Conservation (phyloP, 73 alveolate genomes). For the Tetrahymena borealis region DNA sequence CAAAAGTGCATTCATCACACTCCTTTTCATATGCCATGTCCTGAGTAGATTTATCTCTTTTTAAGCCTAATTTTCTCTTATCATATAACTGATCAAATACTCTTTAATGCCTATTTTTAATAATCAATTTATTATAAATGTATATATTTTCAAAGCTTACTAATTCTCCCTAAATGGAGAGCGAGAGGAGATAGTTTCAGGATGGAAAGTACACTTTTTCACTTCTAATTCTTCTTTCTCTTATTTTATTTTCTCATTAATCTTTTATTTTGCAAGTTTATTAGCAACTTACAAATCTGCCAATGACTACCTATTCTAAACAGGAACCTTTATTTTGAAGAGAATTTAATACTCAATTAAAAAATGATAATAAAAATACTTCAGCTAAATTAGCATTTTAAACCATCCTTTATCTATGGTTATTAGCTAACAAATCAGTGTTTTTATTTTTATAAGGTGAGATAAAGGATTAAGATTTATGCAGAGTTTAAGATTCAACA, state of each 20-base stretch:
- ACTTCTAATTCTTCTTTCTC: neutral
- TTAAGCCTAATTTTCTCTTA: neutral
- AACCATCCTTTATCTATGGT: neutral
- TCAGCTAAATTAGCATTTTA: neutral
- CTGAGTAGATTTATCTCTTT: neutral
- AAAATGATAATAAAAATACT: neutral
- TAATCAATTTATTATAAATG: neutral
- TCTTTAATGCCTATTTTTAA: neutral
- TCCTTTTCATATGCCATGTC: neutral
- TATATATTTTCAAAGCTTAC: neutral
- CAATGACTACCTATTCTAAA: neutral
- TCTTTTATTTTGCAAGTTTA: neutral
- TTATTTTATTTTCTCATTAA: neutral
- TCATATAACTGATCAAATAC: neutral
- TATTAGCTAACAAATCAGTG: neutral
- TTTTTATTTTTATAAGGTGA: neutral
- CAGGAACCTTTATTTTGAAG: neutral
- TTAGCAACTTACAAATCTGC: neutral
- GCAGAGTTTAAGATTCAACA: neutral
- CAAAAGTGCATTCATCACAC: neutral
- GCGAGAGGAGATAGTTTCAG: neutral
- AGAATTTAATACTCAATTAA: neutral
- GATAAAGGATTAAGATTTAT: neutral
- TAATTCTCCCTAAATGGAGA: neutral
- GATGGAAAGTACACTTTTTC: neutral